Conservation (phyloP, 345 rosid species). For the Dipteronia sinensis region DNA sequence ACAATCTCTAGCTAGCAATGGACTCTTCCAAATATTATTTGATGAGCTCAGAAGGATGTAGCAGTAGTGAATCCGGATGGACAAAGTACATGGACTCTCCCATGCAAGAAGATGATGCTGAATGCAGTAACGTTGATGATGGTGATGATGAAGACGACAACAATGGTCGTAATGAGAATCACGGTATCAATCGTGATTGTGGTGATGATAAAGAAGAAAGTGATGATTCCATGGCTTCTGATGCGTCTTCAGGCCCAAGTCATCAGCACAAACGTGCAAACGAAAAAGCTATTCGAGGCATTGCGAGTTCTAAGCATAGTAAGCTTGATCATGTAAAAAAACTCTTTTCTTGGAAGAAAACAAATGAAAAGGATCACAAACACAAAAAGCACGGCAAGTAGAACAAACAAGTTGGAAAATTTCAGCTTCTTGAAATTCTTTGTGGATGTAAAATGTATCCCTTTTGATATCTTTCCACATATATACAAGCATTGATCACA, state of each 20-base stretch:
- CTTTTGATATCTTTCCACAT: neutral
- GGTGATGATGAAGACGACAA: conserved; percentile 21
- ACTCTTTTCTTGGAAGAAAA: conserved; percentile 29
- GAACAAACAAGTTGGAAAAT: neutral
- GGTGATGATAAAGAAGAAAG: conserved; percentile 49
- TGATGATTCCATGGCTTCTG: conserved; percentile 83
- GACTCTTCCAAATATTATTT: conserved; percentile 36
- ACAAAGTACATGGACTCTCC: conserved; percentile 66
- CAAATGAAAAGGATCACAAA: conserved; percentile 32
- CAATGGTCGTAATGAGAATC: conserved; percentile 2
- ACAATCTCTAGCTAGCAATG: conserved; percentile 16
- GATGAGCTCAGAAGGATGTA: conserved; percentile 57
- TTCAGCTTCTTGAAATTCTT: neutral
- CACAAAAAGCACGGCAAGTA: neutral
- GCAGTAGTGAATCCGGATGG: conserved; percentile 93
- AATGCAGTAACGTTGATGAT: conserved; percentile 30
- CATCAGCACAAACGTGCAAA: conserved; percentile 27
- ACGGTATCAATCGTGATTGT: conserved; percentile 5
- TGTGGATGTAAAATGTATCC: neutral
- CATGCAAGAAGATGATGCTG: conserved; percentile 46
- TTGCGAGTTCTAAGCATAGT: conserved; percentile 20
- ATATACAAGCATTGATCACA: neutral
- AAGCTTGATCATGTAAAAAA: conserved; percentile 31
- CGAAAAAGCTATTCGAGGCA: conserved; percentile 17
- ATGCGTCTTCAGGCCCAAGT: conserved; percentile 71